These are phyloP conservation scores for Sanguinoderma infundibulare DNA, from an alignment of 1,284 basidiomycete species.

Conservation along the genomic window DNA sequence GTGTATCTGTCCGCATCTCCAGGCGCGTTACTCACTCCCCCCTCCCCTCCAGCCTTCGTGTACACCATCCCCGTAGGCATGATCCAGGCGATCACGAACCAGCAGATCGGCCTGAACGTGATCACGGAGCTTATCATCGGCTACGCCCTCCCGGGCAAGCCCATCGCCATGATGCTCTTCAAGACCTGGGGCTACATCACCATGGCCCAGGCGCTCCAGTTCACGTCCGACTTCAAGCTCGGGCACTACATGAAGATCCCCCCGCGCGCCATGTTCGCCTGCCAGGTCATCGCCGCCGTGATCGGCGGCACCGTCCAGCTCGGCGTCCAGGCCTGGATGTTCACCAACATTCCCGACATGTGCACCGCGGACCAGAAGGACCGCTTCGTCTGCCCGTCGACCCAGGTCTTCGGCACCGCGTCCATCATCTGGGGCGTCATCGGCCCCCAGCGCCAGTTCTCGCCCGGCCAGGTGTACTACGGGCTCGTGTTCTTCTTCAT, in stretches of 20 bases:
- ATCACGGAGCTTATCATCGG: slow-evolving; percentile 56
- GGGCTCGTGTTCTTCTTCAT: slow-evolving; percentile 53
- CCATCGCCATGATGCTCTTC: slow-evolving; percentile 58
- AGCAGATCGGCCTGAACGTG: slow-evolving; percentile 53
- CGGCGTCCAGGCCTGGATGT: slow-evolving; percentile 72
- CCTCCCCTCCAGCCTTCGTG: too few species aligned
- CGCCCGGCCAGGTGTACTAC: slow-evolving; percentile 44
- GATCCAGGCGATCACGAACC: slow-evolving; percentile 59
- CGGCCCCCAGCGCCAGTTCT: slow-evolving; percentile 45
- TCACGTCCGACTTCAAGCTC: slow-evolving; percentile 74
- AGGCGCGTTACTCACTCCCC: slow-evolving; percentile 11
- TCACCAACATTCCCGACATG: slow-evolving; percentile 58
- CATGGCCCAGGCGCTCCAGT: slow-evolving; percentile 45
- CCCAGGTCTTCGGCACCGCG: slow-evolving; percentile 38
- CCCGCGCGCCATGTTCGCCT: slow-evolving; percentile 59
- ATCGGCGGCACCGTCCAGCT: slow-evolving; percentile 69
- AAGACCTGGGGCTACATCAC: slow-evolving; percentile 58
- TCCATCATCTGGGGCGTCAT: slow-evolving; percentile 45
- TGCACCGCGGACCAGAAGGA: slow-evolving; percentile 51
- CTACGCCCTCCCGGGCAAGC: slow-evolving; percentile 51
- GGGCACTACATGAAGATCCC: slow-evolving; percentile 79
- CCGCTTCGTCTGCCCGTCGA: slow-evolving; percentile 54
- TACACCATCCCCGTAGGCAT: slow-evolving; percentile 58
- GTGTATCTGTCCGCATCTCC: not conserved
- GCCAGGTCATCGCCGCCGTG: slow-evolving; percentile 64